Evolutionary conservation across 139 green algal genomes (phyloP).

Genomic region (Tetraselmis chui): DNA sequence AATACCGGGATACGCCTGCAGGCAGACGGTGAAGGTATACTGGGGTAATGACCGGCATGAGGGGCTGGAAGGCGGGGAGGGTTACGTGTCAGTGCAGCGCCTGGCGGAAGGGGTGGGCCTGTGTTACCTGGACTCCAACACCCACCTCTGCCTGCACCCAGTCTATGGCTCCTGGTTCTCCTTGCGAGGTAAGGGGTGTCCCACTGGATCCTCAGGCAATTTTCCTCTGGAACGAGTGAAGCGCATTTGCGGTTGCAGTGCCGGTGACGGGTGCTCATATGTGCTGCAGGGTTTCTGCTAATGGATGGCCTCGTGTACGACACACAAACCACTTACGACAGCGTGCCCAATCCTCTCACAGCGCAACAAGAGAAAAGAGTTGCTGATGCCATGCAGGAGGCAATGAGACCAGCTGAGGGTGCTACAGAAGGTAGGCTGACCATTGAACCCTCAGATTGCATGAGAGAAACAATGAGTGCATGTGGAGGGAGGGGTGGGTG

Average conservation of each 20-base stretch:
- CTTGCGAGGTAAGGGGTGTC: not conserved
- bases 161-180: not conserved
- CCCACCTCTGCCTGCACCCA: not conserved
- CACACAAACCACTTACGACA: not conserved
- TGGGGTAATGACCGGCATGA: not conserved
- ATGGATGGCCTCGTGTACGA: not conserved
- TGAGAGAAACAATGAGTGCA: not conserved
- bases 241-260: too few relatives aligned
- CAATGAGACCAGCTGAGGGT: not conserved
- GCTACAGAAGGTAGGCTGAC: not conserved
- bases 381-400: not conserved
- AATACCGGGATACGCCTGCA: not conserved
- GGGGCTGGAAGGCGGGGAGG: not conserved
- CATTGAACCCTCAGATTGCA: too few relatives aligned
- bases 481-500: not conserved
- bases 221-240: too few relatives aligned
- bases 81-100: not conserved
- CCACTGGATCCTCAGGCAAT: too few relatives aligned
- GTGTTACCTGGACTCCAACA: not conserved
- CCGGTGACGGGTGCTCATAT: too few relatives aligned
- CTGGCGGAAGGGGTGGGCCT: not conserved
- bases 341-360: not conserved
- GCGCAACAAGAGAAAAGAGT: not conserved
- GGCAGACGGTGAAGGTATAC: not conserved
- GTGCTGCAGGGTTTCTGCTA: not conserved